A percentile compares a stretch with the other conserved stretches of the same genome.
These are phyloP conservation scores for Hibiscus trionum DNA, from an alignment of 345 rosid genomes.

Conservation along the genomic window DNA sequence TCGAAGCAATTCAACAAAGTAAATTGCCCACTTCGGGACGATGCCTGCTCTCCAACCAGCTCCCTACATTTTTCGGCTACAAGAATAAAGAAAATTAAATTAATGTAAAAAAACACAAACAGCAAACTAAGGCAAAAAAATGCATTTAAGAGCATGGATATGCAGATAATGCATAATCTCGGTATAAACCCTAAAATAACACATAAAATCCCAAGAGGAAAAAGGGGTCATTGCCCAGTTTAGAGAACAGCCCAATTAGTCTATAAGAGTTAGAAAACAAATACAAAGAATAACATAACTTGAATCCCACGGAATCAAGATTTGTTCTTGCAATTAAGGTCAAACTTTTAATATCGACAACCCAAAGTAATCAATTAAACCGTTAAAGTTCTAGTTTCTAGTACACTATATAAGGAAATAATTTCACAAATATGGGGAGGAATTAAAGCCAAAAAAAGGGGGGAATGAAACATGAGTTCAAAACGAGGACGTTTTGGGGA, in stretches of 20 bases:
- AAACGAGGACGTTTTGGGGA: neutral
- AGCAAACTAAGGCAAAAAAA: neutral
- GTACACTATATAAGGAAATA: neutral
- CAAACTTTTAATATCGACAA: neutral
- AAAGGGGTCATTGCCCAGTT: neutral
- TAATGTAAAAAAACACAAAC: neutral
- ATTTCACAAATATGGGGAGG: neutral
- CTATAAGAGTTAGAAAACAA: neutral
- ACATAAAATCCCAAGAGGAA: neutral
- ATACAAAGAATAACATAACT: neutral
- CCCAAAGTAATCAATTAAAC: neutral
- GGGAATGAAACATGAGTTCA: neutral
- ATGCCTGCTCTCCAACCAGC: conserved; percentile 65
- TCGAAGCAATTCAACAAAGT: conserved; percentile 72
- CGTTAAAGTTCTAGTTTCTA: neutral
- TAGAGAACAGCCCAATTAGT: neutral
- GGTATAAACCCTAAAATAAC: too few relatives aligned
- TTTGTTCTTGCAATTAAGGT: neutral
- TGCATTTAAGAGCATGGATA: neutral
- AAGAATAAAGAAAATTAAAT: neutral
- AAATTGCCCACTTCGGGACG: conserved; percentile 70
- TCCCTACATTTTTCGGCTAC: conserved; percentile 87
- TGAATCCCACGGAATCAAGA: neutral
- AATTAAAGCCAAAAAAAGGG: neutral
- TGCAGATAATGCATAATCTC: neutral